phyloP scores from a whole-genome alignment of 2,329 filamentous ascomycete species.

The Emmonsiellopsis sp. region DNA sequence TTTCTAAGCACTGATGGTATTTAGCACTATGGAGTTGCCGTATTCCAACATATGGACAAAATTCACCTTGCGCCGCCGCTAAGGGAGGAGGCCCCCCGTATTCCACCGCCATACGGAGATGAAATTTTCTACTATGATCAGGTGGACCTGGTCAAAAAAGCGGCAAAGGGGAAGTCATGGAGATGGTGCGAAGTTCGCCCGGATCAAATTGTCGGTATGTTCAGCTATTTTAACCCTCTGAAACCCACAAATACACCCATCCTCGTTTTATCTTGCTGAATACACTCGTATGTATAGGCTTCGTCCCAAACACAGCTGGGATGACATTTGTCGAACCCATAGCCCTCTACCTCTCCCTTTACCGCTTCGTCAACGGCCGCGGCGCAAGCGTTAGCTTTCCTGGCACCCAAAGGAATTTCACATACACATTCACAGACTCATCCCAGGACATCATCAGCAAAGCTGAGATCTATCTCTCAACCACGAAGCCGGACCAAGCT shows the following conservation, averaged over 20 bases:
- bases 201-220: slow-evolving; percentile 28
- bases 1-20: neutral
- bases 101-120: slow-evolving; percentile 32
- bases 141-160: slow-evolving; percentile 29
- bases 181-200: slow-evolving; percentile 37
- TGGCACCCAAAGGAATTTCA: slow-evolving; percentile 25
- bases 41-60: slow-evolving; percentile 18
- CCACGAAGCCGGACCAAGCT: slow-evolving; percentile 11
- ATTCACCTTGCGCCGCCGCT: slow-evolving; percentile 24
- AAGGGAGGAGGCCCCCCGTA: slow-evolving; percentile 30
- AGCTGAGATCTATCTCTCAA: slow-evolving; percentile 18
- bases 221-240: neutral
- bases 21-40: slow-evolving; percentile 19
- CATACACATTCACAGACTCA: slow-evolving; percentile 25
- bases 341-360: slow-evolving; percentile 29
- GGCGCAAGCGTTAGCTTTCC: slow-evolving; percentile 28
- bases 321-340: slow-evolving; percentile 35
- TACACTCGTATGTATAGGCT: slow-evolving; percentile 19
- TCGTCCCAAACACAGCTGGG: slow-evolving; percentile 36
- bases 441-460: slow-evolving; percentile 24
- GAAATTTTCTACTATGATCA: slow-evolving; percentile 42
- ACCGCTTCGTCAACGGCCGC: slow-evolving; percentile 26
- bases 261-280: neutral
- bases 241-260: too few relatives aligned
- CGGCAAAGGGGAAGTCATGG: slow-evolving; percentile 32